Evolutionary conservation across 2,329 filamentous ascomycete genomes (phyloP), one percentile per base, ranked within the genome.

Genomic region (Hypoxylon rubiginosum): DNA sequence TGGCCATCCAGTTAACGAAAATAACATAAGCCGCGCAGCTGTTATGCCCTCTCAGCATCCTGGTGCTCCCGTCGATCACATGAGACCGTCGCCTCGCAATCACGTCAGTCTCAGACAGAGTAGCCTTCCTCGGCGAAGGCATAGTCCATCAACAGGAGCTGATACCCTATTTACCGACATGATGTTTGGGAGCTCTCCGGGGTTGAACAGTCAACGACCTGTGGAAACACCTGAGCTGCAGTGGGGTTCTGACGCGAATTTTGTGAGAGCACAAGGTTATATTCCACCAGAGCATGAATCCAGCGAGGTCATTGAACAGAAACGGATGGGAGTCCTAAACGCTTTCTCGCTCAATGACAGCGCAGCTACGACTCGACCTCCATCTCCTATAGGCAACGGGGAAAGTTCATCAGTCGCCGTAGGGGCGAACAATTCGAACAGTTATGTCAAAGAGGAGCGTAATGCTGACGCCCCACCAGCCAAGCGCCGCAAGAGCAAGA

Each of bases 181-280:
- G 80, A 78, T 82, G 65, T 81, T 79, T 66, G 79, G 78, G 10
- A 68, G 48, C 72, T 8, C 65, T 36, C 62, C 68, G 45, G 56
- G 67, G 51, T 34, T 68, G 32, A 62, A 59, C 45, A 66, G 34
- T 48, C 71, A 71, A 53, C 56, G 67, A 78, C 64, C 77, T 78
- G 64, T 78, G 77, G 73, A 78, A 78, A 36, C 79, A 75, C 57
- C 75, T 78, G 62, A 85, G 56, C 82, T 91, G 48, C 86, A 87
- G 66, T 92, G 88, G 86, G 91, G 91, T 9, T 91, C 91, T 0
- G 91, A 93, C 76, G 76, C 84, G n/a, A 87, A 82, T 62, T 93
- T 93, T 74, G 84, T 81, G 66, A 77, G 79, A 21, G 76, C 83
- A 5, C 86, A 87, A 71, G 84, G 83, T n/a, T 93, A 90, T 71